Conservation (phyloP, 208 protist genomes). For the Trypanosoma cruzi region DNA sequence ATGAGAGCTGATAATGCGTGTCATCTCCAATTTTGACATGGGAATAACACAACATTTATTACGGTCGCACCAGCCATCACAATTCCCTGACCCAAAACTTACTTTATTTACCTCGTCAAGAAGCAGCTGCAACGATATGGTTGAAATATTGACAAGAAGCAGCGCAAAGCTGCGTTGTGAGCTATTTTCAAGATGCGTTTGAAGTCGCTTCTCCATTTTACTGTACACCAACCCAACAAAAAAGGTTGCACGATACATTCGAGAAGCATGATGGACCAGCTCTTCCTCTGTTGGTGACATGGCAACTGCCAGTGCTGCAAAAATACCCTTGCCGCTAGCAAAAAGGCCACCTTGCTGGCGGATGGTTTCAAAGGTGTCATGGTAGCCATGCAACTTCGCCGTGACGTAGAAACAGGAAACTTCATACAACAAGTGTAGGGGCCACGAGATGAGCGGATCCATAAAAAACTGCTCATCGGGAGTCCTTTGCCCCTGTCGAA, state of each 20-base stretch:
- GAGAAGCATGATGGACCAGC: constrained; percentile 41
- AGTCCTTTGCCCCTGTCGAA: background rate
- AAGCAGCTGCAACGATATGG: constrained; percentile 52
- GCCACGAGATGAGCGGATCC: constrained; percentile 69
- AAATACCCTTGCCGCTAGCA: constrained; percentile 63
- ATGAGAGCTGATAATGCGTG: constrained; percentile 68
- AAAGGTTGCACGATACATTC: constrained; percentile 68
- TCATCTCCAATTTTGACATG: constrained; percentile 61
- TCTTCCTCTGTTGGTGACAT: constrained; percentile 55
- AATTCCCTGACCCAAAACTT: constrained; percentile 8
- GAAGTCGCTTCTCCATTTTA: constrained; percentile 35
- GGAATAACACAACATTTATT: constrained; percentile 28
- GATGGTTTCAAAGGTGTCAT: constrained; percentile 37
- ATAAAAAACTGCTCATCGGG: constrained; percentile 59
- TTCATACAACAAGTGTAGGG: constrained; percentile 69
- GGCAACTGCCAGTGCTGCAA: constrained; percentile 70
- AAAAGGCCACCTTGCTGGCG: constrained; percentile 43
- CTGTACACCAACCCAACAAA: constrained; percentile 58
- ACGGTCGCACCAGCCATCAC: background rate
- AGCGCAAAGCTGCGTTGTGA: constrained; percentile 47
- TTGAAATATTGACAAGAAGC: constrained; percentile 77
- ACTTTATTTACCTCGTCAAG: constrained; percentile 62
- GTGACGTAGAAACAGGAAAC: constrained; percentile 73
- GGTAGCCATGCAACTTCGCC: constrained; percentile 46
- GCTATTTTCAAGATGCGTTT: constrained; percentile 30